Evolutionary conservation across 23 red algal species (phyloP), one percentile per base, ranked within the genome.

Genomic region (Agarophyton chilense): DNA sequence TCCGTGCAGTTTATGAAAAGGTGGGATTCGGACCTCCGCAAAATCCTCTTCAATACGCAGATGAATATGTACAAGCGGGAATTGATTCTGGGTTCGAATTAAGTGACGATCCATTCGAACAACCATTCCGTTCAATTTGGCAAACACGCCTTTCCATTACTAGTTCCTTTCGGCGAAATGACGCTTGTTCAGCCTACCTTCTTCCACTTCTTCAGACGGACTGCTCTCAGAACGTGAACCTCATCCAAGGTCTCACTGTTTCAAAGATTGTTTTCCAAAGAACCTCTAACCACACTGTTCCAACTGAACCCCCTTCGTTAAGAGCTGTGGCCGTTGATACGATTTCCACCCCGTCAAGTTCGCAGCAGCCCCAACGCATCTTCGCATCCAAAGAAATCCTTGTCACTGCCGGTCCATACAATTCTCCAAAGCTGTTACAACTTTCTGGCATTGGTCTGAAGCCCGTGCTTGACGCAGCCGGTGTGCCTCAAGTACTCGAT

Each of bases 371-470:
- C 21, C n/a, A 45, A 45, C 42, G 68, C 28, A 38, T 44, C 32
- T 52, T 5, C 8, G 88, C 82, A 14, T 21, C 38, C 25, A 47
- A 42, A 28, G 88, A 92, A 72, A 75, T 96, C 12, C 53, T 96
- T 55, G 24, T 92, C 46, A 79, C 88, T 1, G 94, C 94, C 18
- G 94, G 94, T 52, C 73, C 94, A 67, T 84, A 77, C 57, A 81
- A 81, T 13, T 89, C 87, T 38, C 94, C 94, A n/a, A 67, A 92
- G 49, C 32, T 96, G 40, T 72, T 96, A 9, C 83, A 90, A 76
- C 65, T 92, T 18, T 96, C 94, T 26, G 94, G 94, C 17, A 81
- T 96, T 78, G 94, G 94, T 2, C 82, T 89, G 2, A 41, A 56
- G 22, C 50, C 58, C 29, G 39, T 89, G 10, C 35, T 96, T 31